Conservation (phyloP, 345 rosid species). For the Syzygium aromaticum region DNA sequence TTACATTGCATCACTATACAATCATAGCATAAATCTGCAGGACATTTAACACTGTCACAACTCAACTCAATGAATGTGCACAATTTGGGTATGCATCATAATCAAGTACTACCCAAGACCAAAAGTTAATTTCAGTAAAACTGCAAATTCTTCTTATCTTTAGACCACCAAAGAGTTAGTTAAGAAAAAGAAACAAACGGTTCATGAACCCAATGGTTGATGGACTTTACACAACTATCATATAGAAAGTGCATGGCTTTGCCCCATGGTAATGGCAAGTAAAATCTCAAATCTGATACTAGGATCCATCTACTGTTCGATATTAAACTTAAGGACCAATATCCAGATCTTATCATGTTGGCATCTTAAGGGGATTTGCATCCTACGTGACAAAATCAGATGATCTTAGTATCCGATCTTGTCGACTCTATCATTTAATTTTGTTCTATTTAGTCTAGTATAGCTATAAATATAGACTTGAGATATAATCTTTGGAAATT, state of each 20-base stretch:
- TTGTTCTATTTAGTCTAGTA: neutral
- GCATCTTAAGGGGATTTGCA: neutral
- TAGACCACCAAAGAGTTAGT: neutral
- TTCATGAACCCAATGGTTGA: neutral
- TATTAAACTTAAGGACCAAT: neutral
- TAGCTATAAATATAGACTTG: neutral
- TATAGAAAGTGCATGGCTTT: neutral
- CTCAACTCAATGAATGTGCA: rapidly evolving
- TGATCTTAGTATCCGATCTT: neutral
- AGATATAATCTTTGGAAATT: neutral
- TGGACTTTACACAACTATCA: neutral
- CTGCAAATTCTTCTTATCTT: neutral
- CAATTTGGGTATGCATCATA: neutral
- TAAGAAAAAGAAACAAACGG: neutral
- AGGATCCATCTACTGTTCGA: neutral
- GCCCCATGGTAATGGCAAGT: neutral
- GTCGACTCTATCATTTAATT: neutral
- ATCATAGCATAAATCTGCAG: neutral
- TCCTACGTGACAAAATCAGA: neutral
- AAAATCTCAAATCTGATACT: neutral
- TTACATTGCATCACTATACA: neutral
- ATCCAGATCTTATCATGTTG: neutral
- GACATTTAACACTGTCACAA: neutral
- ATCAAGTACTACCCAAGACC: rapidly evolving
- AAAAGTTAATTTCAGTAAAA: neutral